Base-by-base conservation (phyloP, 2,329 filamentous ascomycete species). In the Colletotrichum australisinense region DNA sequence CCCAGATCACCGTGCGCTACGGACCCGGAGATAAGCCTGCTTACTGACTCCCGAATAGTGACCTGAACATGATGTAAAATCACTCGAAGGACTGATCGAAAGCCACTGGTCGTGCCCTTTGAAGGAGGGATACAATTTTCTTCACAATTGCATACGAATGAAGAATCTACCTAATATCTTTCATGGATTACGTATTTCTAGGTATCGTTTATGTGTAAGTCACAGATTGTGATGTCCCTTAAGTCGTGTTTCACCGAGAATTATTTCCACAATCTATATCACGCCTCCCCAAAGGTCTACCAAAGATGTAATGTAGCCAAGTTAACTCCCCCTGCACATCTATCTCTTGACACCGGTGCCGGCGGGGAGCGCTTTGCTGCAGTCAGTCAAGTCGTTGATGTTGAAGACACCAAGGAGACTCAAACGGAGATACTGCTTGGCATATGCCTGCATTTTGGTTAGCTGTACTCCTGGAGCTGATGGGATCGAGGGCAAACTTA, bases 341-440 rank as follows among this genome's bases (percentile, higher is more conserved):
- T 19, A 28, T 28, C 5, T 53, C 26, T 32, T 35, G 7, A 11
- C 11, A 35, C 12, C n/a, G 16, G 19, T 35, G 2, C 60, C 46
- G 4, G 28, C 46, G 28, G 85, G 88, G 5, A 90, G 80, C 2
- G 87, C 86, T 75, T 86, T 84, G 11, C 86, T 88, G 83, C 88
- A 90, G 73, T 90, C 88, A 12, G 84, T 87, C 55, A 90, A 79
- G n/a, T 82, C 78, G 78, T 90, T 90, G 78, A 90, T 87, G 76
- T 89, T 89, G 76, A 88, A 84, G 8, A 90, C 88, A 2, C 88
- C 89, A 6, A 91, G 84, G 2, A 90, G 80, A 49, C 85, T 88
- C 24, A 91, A 80, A 14, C 88, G 86, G 59, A 89, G 83, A 75
- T 90, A 90, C 16, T 86, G 87, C 49, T 82, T 82, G 3, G 88